These are phyloP conservation scores for Xylaria venustula DNA, from an alignment of 495 filamentous ascomycete genomes.

Conservation along the genomic window DNA sequence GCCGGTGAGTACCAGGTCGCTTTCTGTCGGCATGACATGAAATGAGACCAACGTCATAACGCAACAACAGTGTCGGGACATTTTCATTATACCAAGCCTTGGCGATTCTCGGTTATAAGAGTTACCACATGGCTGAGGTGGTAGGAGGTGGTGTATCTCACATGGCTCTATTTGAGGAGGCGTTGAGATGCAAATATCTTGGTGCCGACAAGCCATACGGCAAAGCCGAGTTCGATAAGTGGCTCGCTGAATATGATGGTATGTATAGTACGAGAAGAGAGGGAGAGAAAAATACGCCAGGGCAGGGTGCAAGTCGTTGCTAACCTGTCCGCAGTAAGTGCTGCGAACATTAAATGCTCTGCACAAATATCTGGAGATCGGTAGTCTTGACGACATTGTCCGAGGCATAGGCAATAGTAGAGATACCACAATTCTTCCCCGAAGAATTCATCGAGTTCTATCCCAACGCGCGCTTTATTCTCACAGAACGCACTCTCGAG, in stretches of 20 bases:
- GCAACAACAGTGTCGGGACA: slow-evolving; percentile 16
- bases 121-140: slow-evolving; percentile 22
- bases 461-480: slow-evolving; percentile 39
- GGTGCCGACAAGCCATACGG: slow-evolving; percentile 18
- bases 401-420: slow-evolving; percentile 29
- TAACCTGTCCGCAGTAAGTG: background rate
- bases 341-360: background rate
- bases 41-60: background rate
- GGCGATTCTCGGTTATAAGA: slow-evolving; percentile 21
- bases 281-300: background rate
- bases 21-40: background rate
- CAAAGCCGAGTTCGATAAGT: slow-evolving; percentile 23
- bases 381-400: background rate
- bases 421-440: slow-evolving; percentile 35
- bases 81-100: slow-evolving; percentile 21
- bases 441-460: slow-evolving; percentile 38
- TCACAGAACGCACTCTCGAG: slow-evolving; percentile 34
- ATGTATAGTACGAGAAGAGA: background rate
- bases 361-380: background rate
- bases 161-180: slow-evolving; percentile 16
- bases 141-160: slow-evolving; percentile 12
- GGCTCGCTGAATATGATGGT: slow-evolving; percentile 33
- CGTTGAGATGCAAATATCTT: slow-evolving; percentile 14
- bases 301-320: background rate
- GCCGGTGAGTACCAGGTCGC: slow-evolving; percentile 12